These are phyloP conservation scores for Hygrophoropsis aurantiaca DNA, from an alignment of 768 basidiomycete genomes.

Conservation along the genomic window DNA sequence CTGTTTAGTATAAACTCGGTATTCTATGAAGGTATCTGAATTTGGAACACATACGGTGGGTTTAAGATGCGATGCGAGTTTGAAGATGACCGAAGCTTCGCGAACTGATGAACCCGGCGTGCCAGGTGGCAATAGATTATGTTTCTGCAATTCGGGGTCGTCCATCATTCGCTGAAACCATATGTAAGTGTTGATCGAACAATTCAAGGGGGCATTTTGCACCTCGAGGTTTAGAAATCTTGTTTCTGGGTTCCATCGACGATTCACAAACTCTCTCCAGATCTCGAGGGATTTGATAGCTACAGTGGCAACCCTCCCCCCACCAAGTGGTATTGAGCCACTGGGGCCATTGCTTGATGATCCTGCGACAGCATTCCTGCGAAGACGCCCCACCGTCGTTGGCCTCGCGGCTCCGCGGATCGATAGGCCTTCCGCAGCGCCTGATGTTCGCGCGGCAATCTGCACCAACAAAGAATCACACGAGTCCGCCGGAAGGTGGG, in stretches of 20 bases:
- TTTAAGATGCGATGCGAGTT: conserved; percentile 75
- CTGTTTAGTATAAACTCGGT: conserved; percentile 29
- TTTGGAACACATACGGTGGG: conserved; percentile 54
- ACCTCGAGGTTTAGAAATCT: conserved; percentile 84
- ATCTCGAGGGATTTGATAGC: conserved; percentile 51
- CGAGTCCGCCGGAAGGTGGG: conserved; percentile 18
- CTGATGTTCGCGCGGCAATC: conserved; percentile 41
- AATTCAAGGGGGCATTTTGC: conserved; percentile 27
- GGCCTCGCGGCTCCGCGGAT: conserved; percentile 66
- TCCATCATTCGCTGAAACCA: conserved; percentile 66
- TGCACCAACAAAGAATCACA: conserved; percentile 17
- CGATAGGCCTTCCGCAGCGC: conserved; percentile 50
- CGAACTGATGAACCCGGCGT: conserved; percentile 56
- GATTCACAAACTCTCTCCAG: conserved; percentile 76
- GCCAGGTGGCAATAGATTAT: conserved; percentile 73
- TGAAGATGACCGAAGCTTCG: conserved; percentile 85
- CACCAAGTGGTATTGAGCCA: not conserved
- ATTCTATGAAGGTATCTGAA: too few relatives aligned
- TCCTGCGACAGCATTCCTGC: conserved; percentile 55
- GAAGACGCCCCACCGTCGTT: conserved; percentile 50
- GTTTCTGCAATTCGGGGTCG: conserved; percentile 72
- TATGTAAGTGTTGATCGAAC: conserved; percentile 3
- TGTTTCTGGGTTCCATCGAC: conserved; percentile 66
- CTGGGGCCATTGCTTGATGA: conserved; percentile 8
- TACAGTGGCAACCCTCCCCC: conserved; percentile 17